These are phyloP conservation scores for Thalassiosira mediterranea DNA, from an alignment of 352 stramenopile species.

Conservation along the genomic window DNA sequence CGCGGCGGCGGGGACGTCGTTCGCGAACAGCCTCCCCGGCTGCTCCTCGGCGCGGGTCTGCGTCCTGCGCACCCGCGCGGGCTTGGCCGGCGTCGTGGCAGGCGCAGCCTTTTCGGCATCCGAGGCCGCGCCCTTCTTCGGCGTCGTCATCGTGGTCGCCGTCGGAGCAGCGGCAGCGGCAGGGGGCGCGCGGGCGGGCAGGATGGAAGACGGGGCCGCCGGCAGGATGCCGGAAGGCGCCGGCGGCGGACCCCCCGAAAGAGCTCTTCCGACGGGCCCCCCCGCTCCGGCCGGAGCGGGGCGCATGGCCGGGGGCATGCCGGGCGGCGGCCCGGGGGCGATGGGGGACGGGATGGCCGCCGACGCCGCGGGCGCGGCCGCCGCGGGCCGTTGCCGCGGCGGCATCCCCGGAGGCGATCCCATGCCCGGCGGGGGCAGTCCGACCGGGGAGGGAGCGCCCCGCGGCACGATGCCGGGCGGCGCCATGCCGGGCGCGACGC, in stretches of 20 bases:
- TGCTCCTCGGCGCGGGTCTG: constrained; percentile 71
- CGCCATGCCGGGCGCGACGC: too few relatives aligned
- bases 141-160: too few relatives aligned
- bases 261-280: too few relatives aligned
- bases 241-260: neutral
- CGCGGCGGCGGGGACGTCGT: constrained; percentile 46
- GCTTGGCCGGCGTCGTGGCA: constrained; percentile 29
- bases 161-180: too few relatives aligned
- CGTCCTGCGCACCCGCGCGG: constrained; percentile 29
- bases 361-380: too few relatives aligned
- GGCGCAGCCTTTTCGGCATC: neutral
- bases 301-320: constrained; percentile 15
- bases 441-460: too few relatives aligned
- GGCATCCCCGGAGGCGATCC: too few relatives aligned
- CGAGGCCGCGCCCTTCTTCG: constrained; percentile 5
- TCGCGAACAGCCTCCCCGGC: constrained; percentile 69
- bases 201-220: constrained; percentile 26
- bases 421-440: too few relatives aligned
- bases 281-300: neutral
- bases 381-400: too few relatives aligned
- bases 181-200: constrained; percentile 24
- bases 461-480: too few relatives aligned
- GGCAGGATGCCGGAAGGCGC: neutral
- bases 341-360: neutral
- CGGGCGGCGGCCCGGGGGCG: constrained; percentile 11